Evolutionary conservation across 345 rosid species (phyloP), one percentile per base, ranked within the genome.

Genomic region (Durio zibethinus): DNA sequence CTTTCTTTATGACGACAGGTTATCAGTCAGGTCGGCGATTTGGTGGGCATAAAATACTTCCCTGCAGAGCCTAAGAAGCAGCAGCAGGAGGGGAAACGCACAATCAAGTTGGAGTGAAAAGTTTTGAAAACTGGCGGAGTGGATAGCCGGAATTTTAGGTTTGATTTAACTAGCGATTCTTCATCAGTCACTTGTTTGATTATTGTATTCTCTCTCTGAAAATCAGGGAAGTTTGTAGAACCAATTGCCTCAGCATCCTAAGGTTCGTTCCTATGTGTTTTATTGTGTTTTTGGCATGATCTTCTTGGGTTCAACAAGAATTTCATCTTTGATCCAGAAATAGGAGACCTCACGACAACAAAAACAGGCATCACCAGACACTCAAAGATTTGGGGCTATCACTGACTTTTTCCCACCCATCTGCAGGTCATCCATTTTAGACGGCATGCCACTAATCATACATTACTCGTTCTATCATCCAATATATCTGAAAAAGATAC

Each of bases 41-140:
- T 84, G 66, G 89, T 89, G 64, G 93, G 93, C 68, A 86, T 89
- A 76, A 91, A 91, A 79, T 91, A 89, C 85, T 89, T 89, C 83
- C 95, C 92, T 1, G 87, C 88, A 16, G 96, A 89, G 69, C 88
- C 93, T 5, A 56, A 79, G 1, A 89, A 89, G 81, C 90, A 75
- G 68, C 78, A 78, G 33, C 53, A 48, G 31, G 64, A 76, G 23
- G 78, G 57, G 38, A 70, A 77, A 43, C 76, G 38, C 11, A 64
- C 79, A 33, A 56, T 83, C 76, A 83, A 83, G 82, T 79, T 73
- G 56, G 85, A 83, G 31, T 83, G 66, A 83, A 20, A 60, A 35
- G 10, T 31, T 66, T 66, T 2, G 15, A 1, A 53, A 59, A 75
- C 11, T 2, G 25, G 40, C 36, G 66, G 12, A 42, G 31, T 20